Percentiles rank a stretch among this genome's conserved stretches.
Conservation (phyloP, 805 yeast species). For the Isabelozyma heimii region DNA sequence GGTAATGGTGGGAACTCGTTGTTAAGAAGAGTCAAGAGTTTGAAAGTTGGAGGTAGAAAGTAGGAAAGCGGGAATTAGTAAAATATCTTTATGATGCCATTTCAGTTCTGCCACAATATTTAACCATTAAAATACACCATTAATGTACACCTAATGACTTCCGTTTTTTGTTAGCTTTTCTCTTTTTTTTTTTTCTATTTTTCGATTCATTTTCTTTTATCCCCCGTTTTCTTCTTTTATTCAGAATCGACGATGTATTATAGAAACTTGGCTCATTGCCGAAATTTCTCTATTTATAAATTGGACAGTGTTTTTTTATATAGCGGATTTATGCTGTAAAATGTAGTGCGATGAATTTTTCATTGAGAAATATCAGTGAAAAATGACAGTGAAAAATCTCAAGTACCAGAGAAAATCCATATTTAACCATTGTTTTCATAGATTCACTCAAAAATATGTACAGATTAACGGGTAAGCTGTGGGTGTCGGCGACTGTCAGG, state of each 20-base stretch:
- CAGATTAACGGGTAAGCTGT: neutral
- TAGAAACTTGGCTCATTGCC: neutral
- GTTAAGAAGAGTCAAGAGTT: constrained; percentile 82
- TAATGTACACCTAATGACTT: neutral
- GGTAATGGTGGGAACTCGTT: constrained; percentile 49
- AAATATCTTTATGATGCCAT: neutral
- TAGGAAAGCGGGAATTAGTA: constrained; percentile 9
- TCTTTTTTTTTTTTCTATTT: no score
- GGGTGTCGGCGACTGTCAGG: neutral
- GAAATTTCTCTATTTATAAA: neutral
- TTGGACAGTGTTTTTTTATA: neutral
- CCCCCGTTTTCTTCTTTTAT: no score
- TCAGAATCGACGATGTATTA: neutral
- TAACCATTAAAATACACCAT: neutral
- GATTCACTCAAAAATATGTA: neutral
- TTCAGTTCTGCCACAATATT: neutral
- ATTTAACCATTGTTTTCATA: no score
- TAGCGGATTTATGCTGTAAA: neutral
- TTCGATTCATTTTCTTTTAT: no score
- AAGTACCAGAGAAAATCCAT: no score
- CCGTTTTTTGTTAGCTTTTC: neutral
- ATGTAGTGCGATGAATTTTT: neutral
- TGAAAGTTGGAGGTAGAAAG: constrained; percentile 64
- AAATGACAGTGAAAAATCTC: neutral
- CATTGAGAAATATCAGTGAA: neutral